Conservation (phyloP, 257 asterid species). For the Gardenia jasminoides region DNA sequence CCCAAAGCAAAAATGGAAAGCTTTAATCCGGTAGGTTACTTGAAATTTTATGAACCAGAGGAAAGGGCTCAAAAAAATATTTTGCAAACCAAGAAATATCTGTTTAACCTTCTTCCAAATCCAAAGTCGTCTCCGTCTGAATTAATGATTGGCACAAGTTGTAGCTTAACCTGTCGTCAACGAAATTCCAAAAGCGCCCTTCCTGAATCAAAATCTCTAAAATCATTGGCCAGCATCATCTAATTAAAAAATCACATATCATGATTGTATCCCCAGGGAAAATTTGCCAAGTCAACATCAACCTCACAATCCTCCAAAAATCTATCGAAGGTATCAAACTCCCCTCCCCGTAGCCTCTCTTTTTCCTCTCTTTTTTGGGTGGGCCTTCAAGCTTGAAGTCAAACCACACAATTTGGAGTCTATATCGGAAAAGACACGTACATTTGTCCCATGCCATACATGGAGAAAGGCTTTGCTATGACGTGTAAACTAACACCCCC, state of each 20-base stretch:
- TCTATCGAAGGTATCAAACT: slow-evolving; percentile 9
- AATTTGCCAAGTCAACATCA: slow-evolving; percentile 32
- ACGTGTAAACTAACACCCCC: slow-evolving; percentile 59
- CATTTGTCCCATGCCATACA: slow-evolving; percentile 58
- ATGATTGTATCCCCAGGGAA: not conserved
- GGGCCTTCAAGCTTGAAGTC: not conserved
- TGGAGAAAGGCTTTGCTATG: slow-evolving; percentile 20
- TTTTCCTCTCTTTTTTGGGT: slow-evolving; percentile 8
- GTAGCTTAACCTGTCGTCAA: not conserved
- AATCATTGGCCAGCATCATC: slow-evolving; percentile 19
- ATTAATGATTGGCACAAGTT: slow-evolving; percentile 28
- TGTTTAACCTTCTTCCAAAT: slow-evolving; percentile 16
- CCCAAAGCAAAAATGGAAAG: not conserved
- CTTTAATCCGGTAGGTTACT: not conserved
- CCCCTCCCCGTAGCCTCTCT: slow-evolving; percentile 18
- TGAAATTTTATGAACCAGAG: not conserved
- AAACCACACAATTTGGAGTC: slow-evolving; percentile 42
- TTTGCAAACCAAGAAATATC: slow-evolving; percentile 19
- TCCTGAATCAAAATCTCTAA: slow-evolving; percentile 15
- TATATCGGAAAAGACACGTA: slow-evolving; percentile 45
- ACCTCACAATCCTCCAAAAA: slow-evolving; percentile 47
- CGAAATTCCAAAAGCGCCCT: slow-evolving; percentile 2
- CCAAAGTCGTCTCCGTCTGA: slow-evolving; percentile 29
- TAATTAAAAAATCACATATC: slow-evolving; percentile 28
- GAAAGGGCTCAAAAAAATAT: not conserved